Evolutionary conservation across 352 stramenopile species (phyloP).

Genomic region (Pythium volutum): DNA sequence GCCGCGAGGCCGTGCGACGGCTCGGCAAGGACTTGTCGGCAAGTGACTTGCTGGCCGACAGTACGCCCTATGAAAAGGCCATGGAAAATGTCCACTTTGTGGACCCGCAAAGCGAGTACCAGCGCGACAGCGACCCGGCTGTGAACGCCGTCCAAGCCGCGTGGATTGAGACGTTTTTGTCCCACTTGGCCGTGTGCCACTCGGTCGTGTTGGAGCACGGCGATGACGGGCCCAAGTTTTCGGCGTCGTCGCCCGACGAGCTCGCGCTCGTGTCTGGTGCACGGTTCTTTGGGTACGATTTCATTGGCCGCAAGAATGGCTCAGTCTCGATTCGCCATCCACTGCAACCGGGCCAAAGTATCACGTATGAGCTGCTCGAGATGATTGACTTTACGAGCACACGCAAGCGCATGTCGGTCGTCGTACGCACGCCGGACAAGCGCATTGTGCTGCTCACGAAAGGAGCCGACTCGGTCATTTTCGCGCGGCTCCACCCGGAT

Average conservation of each 20-base stretch:
- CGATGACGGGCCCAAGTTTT: conserved; percentile 57
- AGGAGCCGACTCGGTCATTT: conserved; percentile 93
- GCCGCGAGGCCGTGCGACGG: conserved; percentile 61
- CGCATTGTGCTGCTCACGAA: conserved; percentile 78
- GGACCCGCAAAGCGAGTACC: conserved; percentile 64
- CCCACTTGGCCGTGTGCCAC: conserved; percentile 80
- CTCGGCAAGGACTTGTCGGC: conserved; percentile 74
- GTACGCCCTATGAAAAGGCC: conserved; percentile 43
- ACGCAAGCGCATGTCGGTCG: conserved; percentile 97
- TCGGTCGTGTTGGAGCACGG: conserved; percentile 59
- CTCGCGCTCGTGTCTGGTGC: conserved; percentile 79
- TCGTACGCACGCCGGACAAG: conserved; percentile 69
- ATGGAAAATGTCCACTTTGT: conserved; percentile 82
- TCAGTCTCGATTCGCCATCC: conserved; percentile 53
- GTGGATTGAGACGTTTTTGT: conserved; percentile 87
- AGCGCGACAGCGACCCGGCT: conserved; percentile 42
- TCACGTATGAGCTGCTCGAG: conserved; percentile 48
- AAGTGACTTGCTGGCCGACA: conserved; percentile 74
- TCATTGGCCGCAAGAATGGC: conserved; percentile 70
- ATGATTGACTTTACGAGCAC: conserved; percentile 88
- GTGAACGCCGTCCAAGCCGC: conserved; percentile 49
- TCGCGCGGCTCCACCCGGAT: conserved; percentile 61
- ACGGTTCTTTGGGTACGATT: conserved; percentile 64
- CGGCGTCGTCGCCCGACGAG: conserved; percentile 74
- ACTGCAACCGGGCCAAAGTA: conserved; percentile 48